Evolutionary conservation across 2,329 filamentous ascomycete genomes (phyloP).

Genomic region (Ophiostoma perfectum): DNA sequence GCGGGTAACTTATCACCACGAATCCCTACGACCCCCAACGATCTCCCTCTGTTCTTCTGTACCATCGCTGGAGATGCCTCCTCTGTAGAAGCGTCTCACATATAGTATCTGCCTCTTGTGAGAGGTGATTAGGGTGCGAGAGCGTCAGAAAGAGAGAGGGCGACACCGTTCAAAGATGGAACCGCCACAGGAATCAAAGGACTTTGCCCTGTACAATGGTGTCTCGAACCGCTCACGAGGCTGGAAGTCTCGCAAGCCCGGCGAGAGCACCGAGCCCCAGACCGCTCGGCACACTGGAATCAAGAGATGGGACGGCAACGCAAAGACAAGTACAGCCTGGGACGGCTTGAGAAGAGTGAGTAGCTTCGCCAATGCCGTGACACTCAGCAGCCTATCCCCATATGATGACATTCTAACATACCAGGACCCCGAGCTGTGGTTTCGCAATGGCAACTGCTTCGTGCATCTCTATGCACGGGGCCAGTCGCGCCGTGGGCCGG

Average conservation of each 20-base stretch:
- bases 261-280: constrained; percentile 31
- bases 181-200: constrained; percentile 13
- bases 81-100: constrained; percentile 12
- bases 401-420: neutral
- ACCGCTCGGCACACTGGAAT: constrained; percentile 30
- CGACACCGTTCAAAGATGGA: constrained; percentile 15
- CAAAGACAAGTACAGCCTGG: constrained; percentile 42
- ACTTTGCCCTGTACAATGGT: constrained; percentile 33
- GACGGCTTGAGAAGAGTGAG: constrained; percentile 45
- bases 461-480: constrained; percentile 64
- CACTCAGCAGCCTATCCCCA: neutral
- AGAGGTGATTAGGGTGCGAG: constrained; percentile 14
- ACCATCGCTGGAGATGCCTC: constrained; percentile 15
- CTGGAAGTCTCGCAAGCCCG: constrained; percentile 36
- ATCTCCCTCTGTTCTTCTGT: neutral
- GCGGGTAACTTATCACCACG: neutral
- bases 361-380: constrained; percentile 13
- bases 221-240: constrained; percentile 34
- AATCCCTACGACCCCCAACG: neutral
- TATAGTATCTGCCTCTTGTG: constrained; percentile 8
- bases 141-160: neutral
- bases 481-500: constrained; percentile 59
- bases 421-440: constrained; percentile 71
- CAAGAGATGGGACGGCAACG: constrained; percentile 49
- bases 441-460: constrained; percentile 60